Evolutionary conservation across 495 filamentous ascomycete species (phyloP).

Genomic region (Penicillium lagena): DNA sequence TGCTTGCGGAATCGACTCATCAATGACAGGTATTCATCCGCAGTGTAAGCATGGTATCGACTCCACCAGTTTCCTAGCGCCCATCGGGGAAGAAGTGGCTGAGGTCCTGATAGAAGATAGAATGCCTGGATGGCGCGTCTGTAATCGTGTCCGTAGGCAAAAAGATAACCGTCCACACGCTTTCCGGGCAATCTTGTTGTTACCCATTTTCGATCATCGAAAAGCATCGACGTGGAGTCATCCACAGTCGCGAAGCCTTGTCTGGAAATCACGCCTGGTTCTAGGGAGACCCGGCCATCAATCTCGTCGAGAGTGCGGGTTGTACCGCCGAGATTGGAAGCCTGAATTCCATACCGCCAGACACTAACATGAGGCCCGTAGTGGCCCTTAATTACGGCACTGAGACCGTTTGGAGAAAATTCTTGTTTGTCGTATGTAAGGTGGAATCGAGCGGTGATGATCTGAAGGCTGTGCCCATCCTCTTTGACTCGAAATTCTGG

Average conservation of each 20-base stretch:
- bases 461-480: constrained; percentile 30
- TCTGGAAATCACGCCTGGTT: constrained; percentile 41
- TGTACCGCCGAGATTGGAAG: constrained; percentile 43
- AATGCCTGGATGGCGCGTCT: constrained; percentile 47
- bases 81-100: constrained; percentile 50
- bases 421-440: constrained; percentile 44
- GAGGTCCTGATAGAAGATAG: constrained; percentile 47
- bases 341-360: constrained; percentile 42
- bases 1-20: constrained; percentile 42
- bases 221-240: constrained; percentile 52
- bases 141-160: constrained; percentile 49
- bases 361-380: constrained; percentile 21
- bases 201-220: constrained; percentile 45
- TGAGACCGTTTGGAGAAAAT: constrained; percentile 41
- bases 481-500: constrained; percentile 41
- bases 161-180: constrained; percentile 51
- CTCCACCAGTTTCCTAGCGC: constrained; percentile 61
- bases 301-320: constrained; percentile 47
- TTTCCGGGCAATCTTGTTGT: constrained; percentile 25
- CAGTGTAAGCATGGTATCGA: constrained; percentile 47
- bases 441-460: constrained; percentile 44
- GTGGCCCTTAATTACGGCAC: constrained; percentile 26
- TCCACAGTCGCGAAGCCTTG: constrained; percentile 43
- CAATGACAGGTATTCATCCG: constrained; percentile 44
- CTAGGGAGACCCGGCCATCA: constrained; percentile 43